Base-by-base conservation (phyloP, 139 green algal species). In the Coccomyxa sp. region DNA sequence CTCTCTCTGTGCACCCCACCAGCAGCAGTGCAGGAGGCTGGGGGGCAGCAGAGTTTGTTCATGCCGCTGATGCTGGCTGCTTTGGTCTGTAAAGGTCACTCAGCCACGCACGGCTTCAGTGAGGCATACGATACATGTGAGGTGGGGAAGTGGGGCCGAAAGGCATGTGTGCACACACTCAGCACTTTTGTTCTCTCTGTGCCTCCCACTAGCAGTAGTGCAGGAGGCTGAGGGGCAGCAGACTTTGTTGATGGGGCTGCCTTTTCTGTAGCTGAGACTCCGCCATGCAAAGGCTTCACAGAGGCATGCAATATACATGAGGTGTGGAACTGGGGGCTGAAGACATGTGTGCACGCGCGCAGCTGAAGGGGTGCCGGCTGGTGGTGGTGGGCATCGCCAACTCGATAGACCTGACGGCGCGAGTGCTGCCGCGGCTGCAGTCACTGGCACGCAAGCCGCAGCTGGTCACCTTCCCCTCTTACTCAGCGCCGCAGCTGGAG, bases 311-410 rank as follows among this genome's bases (percentile, higher is more conserved):
- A 68, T 14, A 68, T 16, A 68, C n/a, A 51, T 51, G 7, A 51
- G 38, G 38, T 51, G 38, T 3, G 7, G 38, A 1, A 9, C 63
- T 28, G 63, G 63, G 63, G 7, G 18, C 21, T 71, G 63, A 71
- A 71, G 63, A 11, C 63, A 28, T 67, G 67, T 84, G 67, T 67
- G 67, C 58, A 68, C 63, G 23, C 30, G 79, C 86, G 76, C 83
- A 89, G 75, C 67, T 82, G 25, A 67, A 58, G 66, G 76, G 79
- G 17, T 89, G 88, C 12, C 84, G 90, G 57, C 84, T 94, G 57
- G 30, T 94, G 13, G 66, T 94, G 76, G 63, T 93, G 58, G 91
- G 90, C 31, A 90, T 91, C 63, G 81, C 91, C 58, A 94, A 94
- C 83, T 82, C 66, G 66, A 81, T 94, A 58, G 90, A 94, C 84